phyloP scores from a whole-genome alignment of 2,329 filamentous ascomycete species.

The Alternaria alternata region DNA sequence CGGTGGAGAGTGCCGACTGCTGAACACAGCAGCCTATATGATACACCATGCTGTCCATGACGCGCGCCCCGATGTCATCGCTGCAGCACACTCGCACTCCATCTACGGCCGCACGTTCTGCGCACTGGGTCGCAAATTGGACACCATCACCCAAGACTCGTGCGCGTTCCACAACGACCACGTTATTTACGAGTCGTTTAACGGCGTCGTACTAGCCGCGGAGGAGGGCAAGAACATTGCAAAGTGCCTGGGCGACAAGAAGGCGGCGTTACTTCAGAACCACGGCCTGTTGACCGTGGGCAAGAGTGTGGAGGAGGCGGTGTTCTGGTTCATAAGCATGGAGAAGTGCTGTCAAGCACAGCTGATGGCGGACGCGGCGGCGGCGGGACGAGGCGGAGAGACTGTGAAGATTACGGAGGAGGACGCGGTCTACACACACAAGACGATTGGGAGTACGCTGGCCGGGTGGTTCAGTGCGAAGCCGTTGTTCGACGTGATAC shows the following conservation, averaged over 20 bases:
- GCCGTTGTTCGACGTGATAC: constrained; percentile 74
- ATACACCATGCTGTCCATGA: constrained; percentile 68
- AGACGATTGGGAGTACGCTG: constrained; percentile 66
- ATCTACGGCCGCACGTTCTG: constrained; percentile 70
- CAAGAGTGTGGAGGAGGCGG: constrained; percentile 58
- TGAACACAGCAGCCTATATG: constrained; percentile 62
- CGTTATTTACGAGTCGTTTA: constrained; percentile 62
- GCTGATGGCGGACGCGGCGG: constrained; percentile 63
- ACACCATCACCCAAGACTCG: constrained; percentile 67
- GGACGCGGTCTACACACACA: constrained; percentile 73
- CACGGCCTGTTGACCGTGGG: constrained; percentile 63
- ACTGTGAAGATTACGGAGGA: constrained; percentile 73
- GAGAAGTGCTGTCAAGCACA: constrained; percentile 64
- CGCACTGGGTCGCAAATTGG: constrained; percentile 65
- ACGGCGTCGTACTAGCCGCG: constrained; percentile 61
- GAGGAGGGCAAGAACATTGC: constrained; percentile 64
- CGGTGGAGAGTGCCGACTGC: constrained; percentile 58
- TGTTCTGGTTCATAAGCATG: constrained; percentile 63
- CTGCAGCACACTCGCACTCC: constrained; percentile 66
- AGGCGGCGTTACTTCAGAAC: constrained; percentile 63
- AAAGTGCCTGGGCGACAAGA: constrained; percentile 56
- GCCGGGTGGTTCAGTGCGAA: constrained; percentile 75
- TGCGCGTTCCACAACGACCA: constrained; percentile 64
- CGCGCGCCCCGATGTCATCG: constrained; percentile 66
- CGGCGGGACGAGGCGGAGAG: constrained; percentile 67